phyloP scores from a whole-genome alignment of 75 land plant species.

The Larix kaempferi region DNA sequence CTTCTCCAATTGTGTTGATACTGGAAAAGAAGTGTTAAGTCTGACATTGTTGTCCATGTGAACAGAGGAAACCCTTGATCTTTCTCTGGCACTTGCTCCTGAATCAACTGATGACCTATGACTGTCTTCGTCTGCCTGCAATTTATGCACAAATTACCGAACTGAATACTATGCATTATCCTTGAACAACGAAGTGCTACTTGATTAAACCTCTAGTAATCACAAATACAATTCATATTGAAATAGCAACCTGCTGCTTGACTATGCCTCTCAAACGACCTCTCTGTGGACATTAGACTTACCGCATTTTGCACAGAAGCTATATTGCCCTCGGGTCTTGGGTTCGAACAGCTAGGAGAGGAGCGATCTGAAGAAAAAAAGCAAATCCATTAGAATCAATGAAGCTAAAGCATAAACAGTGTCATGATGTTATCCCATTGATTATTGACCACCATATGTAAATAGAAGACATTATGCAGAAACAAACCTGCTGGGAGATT shows the following conservation, averaged over 20 bases:
- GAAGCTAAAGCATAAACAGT: not conserved
- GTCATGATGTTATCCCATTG: not conserved
- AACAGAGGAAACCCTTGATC: constrained; percentile 1
- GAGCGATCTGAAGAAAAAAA: constrained; percentile 2
- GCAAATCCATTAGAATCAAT: not conserved
- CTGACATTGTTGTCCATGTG: not conserved
- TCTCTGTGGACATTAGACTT: not conserved
- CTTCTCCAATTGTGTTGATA: not conserved
- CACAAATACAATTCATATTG: not conserved
- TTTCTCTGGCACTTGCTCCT: constrained; percentile 11
- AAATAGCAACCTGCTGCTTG: too few species aligned
- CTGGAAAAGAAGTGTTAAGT: not conserved
- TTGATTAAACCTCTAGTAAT: not conserved
- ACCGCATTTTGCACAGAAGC: constrained; percentile 7
- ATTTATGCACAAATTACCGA: not conserved
- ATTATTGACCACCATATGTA: too few species aligned
- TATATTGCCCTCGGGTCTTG: not conserved
- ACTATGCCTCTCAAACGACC: not conserved
- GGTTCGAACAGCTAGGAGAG: not conserved
- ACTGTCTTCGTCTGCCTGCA: not conserved
- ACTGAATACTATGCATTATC: not conserved
- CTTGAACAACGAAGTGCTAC: not conserved
- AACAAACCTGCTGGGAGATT: constrained; percentile 48
- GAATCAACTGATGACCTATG: constrained; percentile 5
- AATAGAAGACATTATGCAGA: too few species aligned